Conservation (phyloP, 2,329 filamentous ascomycete genomes). For the Colletotrichum somersetense region DNA sequence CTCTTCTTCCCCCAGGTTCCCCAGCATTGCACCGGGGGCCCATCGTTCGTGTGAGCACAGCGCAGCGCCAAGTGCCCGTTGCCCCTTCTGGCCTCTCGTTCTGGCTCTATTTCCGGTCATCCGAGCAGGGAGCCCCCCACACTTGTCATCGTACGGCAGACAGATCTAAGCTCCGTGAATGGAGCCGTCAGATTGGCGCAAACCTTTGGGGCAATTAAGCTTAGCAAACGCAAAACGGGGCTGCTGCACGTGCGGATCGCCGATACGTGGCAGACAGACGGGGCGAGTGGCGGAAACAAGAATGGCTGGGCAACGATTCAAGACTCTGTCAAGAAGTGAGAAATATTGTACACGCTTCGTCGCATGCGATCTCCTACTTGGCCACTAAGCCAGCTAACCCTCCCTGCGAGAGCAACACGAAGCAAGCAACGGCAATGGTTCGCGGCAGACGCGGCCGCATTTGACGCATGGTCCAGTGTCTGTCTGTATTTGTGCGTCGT, state of each 20-base stretch:
- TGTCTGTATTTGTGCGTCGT: not conserved
- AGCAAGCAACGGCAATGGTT: not conserved
- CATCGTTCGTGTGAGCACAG: conserved; percentile 20
- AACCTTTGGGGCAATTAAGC: conserved; percentile 36
- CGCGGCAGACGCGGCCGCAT: not conserved
- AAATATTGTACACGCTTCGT: not conserved
- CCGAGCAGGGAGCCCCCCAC: conserved; percentile 32
- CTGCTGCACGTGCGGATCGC: conserved; percentile 21
- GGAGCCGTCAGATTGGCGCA: conserved; percentile 37
- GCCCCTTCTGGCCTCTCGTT: not conserved
- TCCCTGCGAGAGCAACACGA: not conserved
- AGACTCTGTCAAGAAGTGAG: not conserved
- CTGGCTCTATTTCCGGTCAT: conserved; percentile 17
- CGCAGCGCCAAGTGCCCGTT: not conserved
- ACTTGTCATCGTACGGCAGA: conserved; percentile 41
- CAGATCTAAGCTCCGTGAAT: conserved; percentile 40
- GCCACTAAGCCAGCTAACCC: not conserved
- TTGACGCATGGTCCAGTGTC: not conserved
- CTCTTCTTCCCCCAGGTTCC: conserved; percentile 26
- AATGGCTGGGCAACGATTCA: conserved; percentile 7
- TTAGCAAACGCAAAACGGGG: conserved; percentile 39
- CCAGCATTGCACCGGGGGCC: conserved; percentile 23
- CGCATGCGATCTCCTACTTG: not conserved
- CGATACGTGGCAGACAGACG: conserved; percentile 29
- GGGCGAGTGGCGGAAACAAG: not conserved